These are phyloP conservation scores for Fagus sylvatica DNA, from an alignment of 306 rosid genomes.

Conservation along the genomic window DNA sequence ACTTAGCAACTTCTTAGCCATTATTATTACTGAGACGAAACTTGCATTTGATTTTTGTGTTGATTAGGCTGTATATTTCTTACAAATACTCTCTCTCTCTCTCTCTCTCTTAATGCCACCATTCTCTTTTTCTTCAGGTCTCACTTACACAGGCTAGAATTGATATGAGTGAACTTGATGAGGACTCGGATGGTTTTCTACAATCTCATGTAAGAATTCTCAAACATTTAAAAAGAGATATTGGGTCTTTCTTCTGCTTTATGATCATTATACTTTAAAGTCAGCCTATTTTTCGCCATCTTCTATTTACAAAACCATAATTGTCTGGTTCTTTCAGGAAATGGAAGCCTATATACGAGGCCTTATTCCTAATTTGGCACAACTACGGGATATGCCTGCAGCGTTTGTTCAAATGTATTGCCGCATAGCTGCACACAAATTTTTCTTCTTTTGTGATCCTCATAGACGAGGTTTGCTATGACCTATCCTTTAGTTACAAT, in stretches of 20 bases:
- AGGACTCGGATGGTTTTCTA: constrained; percentile 98
- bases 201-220: constrained; percentile 70
- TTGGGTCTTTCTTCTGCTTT: not conserved
- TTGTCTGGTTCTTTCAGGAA: constrained; percentile 53
- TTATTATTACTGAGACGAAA: not conserved
- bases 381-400: constrained; percentile 77
- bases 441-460: constrained; percentile 98
- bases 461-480: constrained; percentile 87
- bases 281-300: not conserved
- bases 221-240: constrained; percentile 23
- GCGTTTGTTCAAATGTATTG: constrained; percentile 79
- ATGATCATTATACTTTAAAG: not conserved
- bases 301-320: constrained; percentile 5
- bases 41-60: not conserved
- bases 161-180: constrained; percentile 99
- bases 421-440: constrained; percentile 94
- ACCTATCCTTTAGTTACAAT: constrained; percentile 24
- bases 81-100: constrained; percentile 3
- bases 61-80: not conserved
- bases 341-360: constrained; percentile 94
- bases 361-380: constrained; percentile 96
- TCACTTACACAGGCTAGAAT: constrained; percentile 98
- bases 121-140: constrained; percentile 59
- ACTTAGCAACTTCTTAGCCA: not conserved
- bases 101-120: constrained; percentile 22